Percentiles rank a stretch among this genome's conserved stretches.
Evolutionary conservation across 1,284 basidiomycete species (phyloP).

Genomic region (Ustilago crameri): DNA sequence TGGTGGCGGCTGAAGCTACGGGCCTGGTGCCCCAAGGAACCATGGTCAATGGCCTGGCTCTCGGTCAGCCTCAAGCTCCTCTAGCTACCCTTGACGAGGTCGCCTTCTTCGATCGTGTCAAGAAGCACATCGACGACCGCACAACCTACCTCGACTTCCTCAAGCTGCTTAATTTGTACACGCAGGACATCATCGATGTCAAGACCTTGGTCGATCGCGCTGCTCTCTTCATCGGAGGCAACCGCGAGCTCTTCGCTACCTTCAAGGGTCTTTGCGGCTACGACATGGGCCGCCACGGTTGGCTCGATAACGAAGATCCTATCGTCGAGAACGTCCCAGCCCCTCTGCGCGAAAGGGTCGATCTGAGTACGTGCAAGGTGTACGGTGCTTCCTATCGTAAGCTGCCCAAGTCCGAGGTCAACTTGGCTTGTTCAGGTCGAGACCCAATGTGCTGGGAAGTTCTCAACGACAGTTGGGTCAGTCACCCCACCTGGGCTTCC

Average conservation of each 20-base stretch:
- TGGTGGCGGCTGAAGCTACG: constrained; percentile 51
- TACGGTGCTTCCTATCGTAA: constrained; percentile 91
- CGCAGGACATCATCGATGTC: constrained; percentile 88
- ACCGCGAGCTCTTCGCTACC: constrained; percentile 81
- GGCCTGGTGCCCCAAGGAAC: constrained; percentile 50
- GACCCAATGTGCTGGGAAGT: constrained; percentile 96
- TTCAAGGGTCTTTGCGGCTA: constrained; percentile 89
- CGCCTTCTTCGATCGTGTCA: constrained; percentile 92
- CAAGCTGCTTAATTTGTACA: constrained; percentile 93
- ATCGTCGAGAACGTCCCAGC: constrained; percentile 69
- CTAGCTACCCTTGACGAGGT: constrained; percentile 83
- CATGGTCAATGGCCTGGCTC: constrained; percentile 46
- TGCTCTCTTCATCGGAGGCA: constrained; percentile 81
- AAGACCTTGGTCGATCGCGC: constrained; percentile 86
- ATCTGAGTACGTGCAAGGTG: constrained; percentile 66
- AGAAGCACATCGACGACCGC: constrained; percentile 83
- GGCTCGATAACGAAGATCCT: constrained; percentile 70
- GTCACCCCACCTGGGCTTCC: constrained; percentile 94
- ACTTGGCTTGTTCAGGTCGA: constrained; percentile 89
- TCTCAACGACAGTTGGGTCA: constrained; percentile 78
- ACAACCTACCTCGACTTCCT: constrained; percentile 95
- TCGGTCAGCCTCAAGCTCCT: constrained; percentile 66
- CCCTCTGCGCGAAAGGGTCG: constrained; percentile 64
- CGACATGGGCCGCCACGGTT: constrained; percentile 75
- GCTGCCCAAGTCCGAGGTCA: constrained; percentile 85